Percentiles rank a stretch among this genome's conserved stretches.
Conservation (phyloP, 164 flowering plant species). For the Sextonia rubra region DNA sequence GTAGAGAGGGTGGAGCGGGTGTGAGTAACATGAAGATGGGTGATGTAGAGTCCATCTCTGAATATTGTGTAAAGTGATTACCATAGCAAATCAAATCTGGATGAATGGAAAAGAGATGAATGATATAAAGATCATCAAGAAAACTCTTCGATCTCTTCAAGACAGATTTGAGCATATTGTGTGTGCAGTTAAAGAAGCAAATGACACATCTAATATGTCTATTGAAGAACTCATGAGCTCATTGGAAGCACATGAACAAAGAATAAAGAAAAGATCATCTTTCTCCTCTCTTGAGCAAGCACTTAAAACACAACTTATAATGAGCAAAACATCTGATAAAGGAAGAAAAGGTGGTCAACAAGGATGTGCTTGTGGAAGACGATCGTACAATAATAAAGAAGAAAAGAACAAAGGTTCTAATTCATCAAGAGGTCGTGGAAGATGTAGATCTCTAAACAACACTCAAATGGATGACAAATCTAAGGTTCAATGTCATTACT, state of each 20-base stretch:
- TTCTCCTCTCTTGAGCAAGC: too few relatives aligned
- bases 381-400: not conserved
- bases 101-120: not conserved
- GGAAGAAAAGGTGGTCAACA: too few relatives aligned
- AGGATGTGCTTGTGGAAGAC: not conserved
- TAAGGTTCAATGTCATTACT: slow-evolving; percentile 17
- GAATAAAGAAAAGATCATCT: not conserved
- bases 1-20: not conserved
- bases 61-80: not conserved
- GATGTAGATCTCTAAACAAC: not conserved
- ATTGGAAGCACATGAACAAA: not conserved
- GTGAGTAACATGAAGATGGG: not conserved
- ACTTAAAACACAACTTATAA: not conserved
- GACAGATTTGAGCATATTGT: not conserved
- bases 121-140: not conserved
- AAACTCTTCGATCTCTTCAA: not conserved
- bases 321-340: not conserved
- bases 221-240: not conserved
- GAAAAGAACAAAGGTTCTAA: not conserved
- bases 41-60: not conserved
- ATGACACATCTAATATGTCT: not conserved
- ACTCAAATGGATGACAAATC: slow-evolving; percentile 19
- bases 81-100: too few relatives aligned
- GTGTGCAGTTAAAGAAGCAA: not conserved
- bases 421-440: slow-evolving; percentile 1